Evolutionary conservation across 1,284 basidiomycete genomes (phyloP), one percentile per base, ranked within the genome.

Genomic region (Ceratobasidium sp.): DNA sequence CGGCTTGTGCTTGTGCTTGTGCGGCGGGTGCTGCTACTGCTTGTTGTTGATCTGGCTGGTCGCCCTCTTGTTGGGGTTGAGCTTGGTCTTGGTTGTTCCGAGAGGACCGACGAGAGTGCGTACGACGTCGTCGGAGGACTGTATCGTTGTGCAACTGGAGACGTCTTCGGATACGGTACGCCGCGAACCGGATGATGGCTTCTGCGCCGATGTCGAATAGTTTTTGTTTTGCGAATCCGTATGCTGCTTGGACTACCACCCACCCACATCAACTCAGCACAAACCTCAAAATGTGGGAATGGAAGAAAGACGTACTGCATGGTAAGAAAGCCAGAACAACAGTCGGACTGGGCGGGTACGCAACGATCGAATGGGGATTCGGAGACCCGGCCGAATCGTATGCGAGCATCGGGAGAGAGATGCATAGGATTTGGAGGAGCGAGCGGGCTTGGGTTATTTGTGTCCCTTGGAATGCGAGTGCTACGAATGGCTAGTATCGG

Each of bases 361-460:
- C 53, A 15, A 76, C 58, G 26, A 76, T 58, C n/a, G 73, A 64
- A 28, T 33, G 39, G 15, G 73, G 73, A 20, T 42, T 55, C 20
- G 73, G 73, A 5, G 63, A 64, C n/a, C 73, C 73, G 20, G 73
- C 73, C 61, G 73, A 76, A 40, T 76, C 73, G 73, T 76, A 76
- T 7, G 73, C 73, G n/a, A 76, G 73, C 73, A 76, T 76, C 10
- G 73, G 73, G n/a, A 76, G 63, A 7, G 73, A 76, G 40, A 76
- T 76, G 63, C 73, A 76, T 63, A 76, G 66, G 33, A 76, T 76
- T 42, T 76, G 73, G 5, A 76, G 40, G 20, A 76, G 53, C 1
- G 73, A 76, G 4, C 73, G 61, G 26, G 73, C 73, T 67, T 76
- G 73, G 33, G 73, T 76, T 15, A 76, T 46, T 39, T 76, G 73